Percentiles rank a stretch among this genome's conserved stretches.
These are phyloP conservation scores for Solanum gandarillasii DNA, from an alignment of 257 asterid species.

Conservation along the genomic window DNA sequence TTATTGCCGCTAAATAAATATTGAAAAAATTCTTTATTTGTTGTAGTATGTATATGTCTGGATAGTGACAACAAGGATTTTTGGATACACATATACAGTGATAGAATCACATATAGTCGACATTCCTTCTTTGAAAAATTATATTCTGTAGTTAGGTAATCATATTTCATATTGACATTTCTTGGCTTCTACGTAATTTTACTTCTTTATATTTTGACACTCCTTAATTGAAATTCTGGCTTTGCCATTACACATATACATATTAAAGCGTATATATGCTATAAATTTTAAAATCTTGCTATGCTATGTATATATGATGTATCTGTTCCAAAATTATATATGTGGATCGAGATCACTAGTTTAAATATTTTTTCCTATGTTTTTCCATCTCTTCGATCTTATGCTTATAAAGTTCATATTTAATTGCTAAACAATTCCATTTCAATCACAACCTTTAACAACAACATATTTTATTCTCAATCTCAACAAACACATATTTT, in stretches of 20 bases:
- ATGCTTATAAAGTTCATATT: background rate
- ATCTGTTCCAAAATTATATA: no score
- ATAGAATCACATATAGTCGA: no score
- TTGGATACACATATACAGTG: background rate
- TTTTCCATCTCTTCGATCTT: background rate
- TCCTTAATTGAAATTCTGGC: no score
- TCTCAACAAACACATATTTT: background rate
- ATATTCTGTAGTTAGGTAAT: no score
- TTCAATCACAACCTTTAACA: background rate
- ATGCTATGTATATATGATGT: no score
- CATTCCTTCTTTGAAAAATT: no score
- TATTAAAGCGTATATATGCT: background rate
- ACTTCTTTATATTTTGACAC: no score
- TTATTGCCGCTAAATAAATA: no score
- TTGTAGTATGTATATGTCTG: background rate
- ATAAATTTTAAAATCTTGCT: no score
- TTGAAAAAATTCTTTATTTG: no score
- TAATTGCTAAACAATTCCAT: background rate
- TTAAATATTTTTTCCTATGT: background rate
- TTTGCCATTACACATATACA: background rate
- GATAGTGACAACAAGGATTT: background rate
- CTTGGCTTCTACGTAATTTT: background rate
- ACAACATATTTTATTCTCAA: background rate
- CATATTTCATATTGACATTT: background rate
- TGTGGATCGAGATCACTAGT: background rate